A percentile compares a stretch with the other conserved stretches of the same genome.
These are phyloP conservation scores for Colletotrichum euphorbiae DNA, from an alignment of 2,329 filamentous ascomycete genomes.

Conservation along the genomic window DNA sequence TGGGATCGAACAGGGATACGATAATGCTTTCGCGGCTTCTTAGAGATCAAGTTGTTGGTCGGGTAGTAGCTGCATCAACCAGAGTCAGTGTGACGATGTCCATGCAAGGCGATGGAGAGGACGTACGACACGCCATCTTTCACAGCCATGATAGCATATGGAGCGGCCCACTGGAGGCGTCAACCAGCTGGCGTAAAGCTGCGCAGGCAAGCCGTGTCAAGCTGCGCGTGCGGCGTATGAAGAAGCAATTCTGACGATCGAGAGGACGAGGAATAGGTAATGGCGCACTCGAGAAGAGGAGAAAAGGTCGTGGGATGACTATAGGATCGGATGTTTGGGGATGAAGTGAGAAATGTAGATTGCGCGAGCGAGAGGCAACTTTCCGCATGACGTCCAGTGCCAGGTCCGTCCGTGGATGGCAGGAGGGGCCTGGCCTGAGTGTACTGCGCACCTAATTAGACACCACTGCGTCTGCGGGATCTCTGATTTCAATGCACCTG, in stretches of 20 bases:
- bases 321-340: constrained; percentile 23
- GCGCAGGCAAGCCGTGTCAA: constrained; percentile 8
- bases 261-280: not conserved
- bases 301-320: constrained; percentile 22
- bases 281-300: not conserved
- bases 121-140: constrained; percentile 46
- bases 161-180: constrained; percentile 29
- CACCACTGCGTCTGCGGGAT: not conserved
- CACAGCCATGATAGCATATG: constrained; percentile 62
- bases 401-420: constrained; percentile 28
- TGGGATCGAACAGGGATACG: constrained; percentile 73
- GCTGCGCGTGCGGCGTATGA: not conserved
- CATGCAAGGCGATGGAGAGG: constrained; percentile 3
- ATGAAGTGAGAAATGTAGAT: constrained; percentile 18
- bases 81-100: constrained; percentile 13
- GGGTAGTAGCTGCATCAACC: constrained; percentile 66
- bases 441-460: not conserved
- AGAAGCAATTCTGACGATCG: not conserved
- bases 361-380: constrained; percentile 38
- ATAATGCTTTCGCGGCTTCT: constrained; percentile 73
- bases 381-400: constrained; percentile 35
- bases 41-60: constrained; percentile 73
- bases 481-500: constrained; percentile 24
- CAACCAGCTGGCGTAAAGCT: constrained; percentile 28
- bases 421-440: constrained; percentile 35